These are phyloP conservation scores for Juglanconis oblonga DNA, from an alignment of 2,329 filamentous ascomycete species.

Conservation along the genomic window DNA sequence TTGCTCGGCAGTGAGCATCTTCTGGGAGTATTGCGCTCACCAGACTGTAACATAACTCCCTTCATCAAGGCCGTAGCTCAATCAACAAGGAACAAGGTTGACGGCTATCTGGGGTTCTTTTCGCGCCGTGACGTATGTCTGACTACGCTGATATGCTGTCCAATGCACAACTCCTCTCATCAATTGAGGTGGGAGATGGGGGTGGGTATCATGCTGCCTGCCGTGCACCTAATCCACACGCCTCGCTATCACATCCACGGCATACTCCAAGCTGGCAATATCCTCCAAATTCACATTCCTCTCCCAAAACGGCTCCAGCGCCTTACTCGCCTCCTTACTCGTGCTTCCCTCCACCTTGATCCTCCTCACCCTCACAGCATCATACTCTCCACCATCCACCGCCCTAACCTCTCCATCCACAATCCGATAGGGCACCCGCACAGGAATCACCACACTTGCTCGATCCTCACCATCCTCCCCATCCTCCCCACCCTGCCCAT, in stretches of 20 bases:
- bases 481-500: not conserved
- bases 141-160: not conserved
- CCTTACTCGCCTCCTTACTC: constrained; percentile 26
- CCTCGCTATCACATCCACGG: constrained; percentile 15
- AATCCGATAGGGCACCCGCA: constrained; percentile 16
- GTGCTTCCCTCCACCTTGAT: constrained; percentile 35
- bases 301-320: constrained; percentile 23
- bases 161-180: not conserved
- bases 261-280: constrained; percentile 13
- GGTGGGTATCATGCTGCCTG: not conserved
- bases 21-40: constrained; percentile 10
- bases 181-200: not conserved
- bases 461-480: not conserved
- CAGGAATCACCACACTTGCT: constrained; percentile 19
- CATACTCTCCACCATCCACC: not conserved
- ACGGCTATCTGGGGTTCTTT: not conserved
- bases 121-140: not conserved
- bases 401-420: not conserved
- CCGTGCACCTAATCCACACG: not conserved
- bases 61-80: not conserved
- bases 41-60: constrained; percentile 14
- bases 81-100: not conserved
- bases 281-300: constrained; percentile 10
- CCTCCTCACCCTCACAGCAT: constrained; percentile 24
- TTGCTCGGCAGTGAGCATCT: constrained; percentile 14